These are phyloP conservation scores for Phytophthora aleatoria DNA, from an alignment of 352 stramenopile species.

Conservation along the genomic window DNA sequence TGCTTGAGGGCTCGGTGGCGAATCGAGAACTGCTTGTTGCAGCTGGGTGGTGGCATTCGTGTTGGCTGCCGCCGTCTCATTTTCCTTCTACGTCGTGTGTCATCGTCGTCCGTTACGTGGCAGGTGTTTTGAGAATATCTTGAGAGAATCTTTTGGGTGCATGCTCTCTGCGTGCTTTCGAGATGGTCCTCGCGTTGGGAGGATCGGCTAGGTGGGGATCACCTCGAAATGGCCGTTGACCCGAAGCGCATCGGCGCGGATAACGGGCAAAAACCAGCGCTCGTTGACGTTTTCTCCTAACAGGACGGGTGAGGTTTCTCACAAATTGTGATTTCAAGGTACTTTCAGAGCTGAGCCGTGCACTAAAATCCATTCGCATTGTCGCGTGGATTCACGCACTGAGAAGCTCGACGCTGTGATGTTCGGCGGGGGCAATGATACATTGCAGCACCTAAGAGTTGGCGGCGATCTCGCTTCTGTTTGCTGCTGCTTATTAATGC, in stretches of 20 bases:
- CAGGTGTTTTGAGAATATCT: neutral
- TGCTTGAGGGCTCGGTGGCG: conserved; percentile 7
- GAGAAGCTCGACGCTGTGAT: too few species aligned
- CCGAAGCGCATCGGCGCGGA: neutral
- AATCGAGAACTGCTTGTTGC: conserved; percentile 17
- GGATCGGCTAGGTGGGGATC: neutral
- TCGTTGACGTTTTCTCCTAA: neutral
- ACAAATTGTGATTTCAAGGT: too few species aligned
- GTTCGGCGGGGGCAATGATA: too few species aligned
- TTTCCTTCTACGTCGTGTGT: conserved; percentile 16
- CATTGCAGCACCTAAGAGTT: too few species aligned
- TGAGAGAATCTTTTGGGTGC: neutral
- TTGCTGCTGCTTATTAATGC: too few species aligned
- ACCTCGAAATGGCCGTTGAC: conserved; percentile 24
- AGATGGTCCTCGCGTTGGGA: neutral
- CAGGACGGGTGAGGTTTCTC: too few species aligned
- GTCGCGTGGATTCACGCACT: too few species aligned
- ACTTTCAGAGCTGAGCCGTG: too few species aligned
- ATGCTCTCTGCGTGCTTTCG: conserved; percentile 6
- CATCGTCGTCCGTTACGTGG: conserved; percentile 16
- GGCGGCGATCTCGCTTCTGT: too few species aligned
- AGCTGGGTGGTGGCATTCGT: conserved; percentile 5
- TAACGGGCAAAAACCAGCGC: conserved; percentile 4
- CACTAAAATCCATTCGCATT: too few species aligned
- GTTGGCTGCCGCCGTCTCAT: conserved; percentile 3